These are phyloP conservation scores for Globisporangium polare DNA, from an alignment of 352 stramenopile species.

Conservation along the genomic window DNA sequence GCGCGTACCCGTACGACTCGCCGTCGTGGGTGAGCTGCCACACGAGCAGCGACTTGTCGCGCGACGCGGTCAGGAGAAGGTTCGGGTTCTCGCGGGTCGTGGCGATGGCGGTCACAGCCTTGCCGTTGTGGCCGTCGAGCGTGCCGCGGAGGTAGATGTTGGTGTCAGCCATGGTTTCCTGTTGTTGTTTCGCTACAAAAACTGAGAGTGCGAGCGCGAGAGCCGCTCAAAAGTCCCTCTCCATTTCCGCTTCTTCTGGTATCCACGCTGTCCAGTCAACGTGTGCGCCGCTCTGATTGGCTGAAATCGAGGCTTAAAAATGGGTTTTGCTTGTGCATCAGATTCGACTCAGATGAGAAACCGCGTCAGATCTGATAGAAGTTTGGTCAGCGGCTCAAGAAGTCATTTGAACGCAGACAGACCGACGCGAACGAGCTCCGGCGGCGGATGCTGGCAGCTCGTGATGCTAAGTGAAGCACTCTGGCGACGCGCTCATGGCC, in stretches of 20 bases:
- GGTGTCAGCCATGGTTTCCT: conserved; percentile 62
- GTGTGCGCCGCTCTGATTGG: background rate
- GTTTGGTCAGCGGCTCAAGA: background rate
- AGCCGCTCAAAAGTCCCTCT: background rate
- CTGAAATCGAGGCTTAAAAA: conserved; percentile 1
- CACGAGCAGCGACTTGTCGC: conserved; percentile 94
- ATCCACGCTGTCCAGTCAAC: conserved; percentile 12
- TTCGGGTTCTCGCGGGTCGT: conserved; percentile 99
- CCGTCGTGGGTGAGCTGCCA: conserved; percentile 93
- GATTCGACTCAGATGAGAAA: background rate
- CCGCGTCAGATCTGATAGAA: background rate
- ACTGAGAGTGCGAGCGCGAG: conserved; percentile 8
- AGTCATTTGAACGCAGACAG: background rate
- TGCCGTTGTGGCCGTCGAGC: conserved; percentile 88
- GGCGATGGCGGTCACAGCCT: conserved; percentile 93
- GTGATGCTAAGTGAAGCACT: background rate
- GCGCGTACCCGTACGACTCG: conserved; percentile 98
- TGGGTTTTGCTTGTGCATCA: background rate
- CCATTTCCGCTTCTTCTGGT: background rate
- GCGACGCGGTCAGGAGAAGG: conserved; percentile 97
- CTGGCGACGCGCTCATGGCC: background rate
- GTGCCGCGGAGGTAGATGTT: conserved; percentile 86
- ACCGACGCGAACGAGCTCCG: background rate
- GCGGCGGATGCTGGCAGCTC: background rate
- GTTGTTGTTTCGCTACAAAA: conserved; percentile 19